Percentiles rank a stretch among this genome's conserved stretches.
Conservation (phyloP, 768 basidiomycete species). For the Pleurotus sapidus region DNA sequence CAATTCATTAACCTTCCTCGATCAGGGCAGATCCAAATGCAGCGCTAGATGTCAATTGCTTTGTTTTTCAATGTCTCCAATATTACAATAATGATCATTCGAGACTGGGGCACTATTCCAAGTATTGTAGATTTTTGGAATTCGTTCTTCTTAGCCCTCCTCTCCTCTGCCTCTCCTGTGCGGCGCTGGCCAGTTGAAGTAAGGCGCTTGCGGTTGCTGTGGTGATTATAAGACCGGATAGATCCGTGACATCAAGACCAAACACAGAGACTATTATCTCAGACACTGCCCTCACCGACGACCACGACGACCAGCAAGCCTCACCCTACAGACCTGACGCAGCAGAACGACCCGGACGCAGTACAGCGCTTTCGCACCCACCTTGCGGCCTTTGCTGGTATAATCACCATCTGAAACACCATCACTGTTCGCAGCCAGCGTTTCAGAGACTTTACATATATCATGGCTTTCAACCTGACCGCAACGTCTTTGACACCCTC, state of each 20-base stretch:
- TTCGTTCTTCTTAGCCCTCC: no score
- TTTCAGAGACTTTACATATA: neutral
- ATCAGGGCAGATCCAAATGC: no score
- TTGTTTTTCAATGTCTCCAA: no score
- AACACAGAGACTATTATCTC: slow-evolving; percentile 8
- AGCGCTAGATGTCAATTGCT: no score
- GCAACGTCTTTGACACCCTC: slow-evolving; percentile 69
- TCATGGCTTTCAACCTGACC: slow-evolving; percentile 18
- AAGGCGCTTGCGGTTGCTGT: neutral
- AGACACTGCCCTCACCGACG: slow-evolving; percentile 2
- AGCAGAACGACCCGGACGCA: neutral
- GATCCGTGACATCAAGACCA: slow-evolving; percentile 5
- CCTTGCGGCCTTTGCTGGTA: neutral
- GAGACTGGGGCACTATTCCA: no score
- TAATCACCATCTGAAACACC: neutral
- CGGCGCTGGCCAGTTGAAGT: no score
- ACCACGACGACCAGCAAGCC: neutral
- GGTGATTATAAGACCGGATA: neutral
- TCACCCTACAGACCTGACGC: neutral
- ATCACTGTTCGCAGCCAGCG: neutral
- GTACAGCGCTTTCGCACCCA: neutral
- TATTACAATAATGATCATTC: no score
- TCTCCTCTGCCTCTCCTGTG: no score
- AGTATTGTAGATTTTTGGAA: no score
- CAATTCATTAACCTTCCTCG: no score